A percentile compares a stretch with the other conserved stretches of the same genome.
Evolutionary conservation across 768 basidiomycete species (phyloP).

Genomic region (Obba rivulosa): DNA sequence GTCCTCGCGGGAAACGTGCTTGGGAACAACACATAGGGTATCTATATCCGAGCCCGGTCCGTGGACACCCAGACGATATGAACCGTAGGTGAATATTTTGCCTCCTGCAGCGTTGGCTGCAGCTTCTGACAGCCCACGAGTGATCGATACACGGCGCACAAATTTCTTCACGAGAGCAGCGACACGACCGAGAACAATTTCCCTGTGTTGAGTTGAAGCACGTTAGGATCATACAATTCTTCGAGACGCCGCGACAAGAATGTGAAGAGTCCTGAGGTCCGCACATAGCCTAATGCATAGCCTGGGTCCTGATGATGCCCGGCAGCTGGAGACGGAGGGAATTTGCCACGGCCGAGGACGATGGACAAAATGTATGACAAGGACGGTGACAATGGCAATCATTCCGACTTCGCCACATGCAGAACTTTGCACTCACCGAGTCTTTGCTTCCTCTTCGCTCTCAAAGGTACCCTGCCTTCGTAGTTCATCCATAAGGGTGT

Average conservation of each 20-base stretch:
- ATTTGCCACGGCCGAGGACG: not conserved
- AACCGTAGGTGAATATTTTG: constrained; percentile 99
- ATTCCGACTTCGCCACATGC: not conserved
- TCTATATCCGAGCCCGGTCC: constrained; percentile 96
- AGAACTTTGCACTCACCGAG: constrained; percentile 54
- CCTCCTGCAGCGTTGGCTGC: constrained; percentile 90
- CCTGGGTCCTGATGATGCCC: not conserved
- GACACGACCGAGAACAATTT: constrained; percentile 87
- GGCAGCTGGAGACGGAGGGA: not conserved
- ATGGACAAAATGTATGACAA: too few relatives aligned
- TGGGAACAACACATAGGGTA: constrained; percentile 95
- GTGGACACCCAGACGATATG: constrained; percentile 96
- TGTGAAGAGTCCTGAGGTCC: not conserved
- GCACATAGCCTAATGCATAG: not conserved
- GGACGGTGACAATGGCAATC: too few relatives aligned
- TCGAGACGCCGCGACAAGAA: too few relatives aligned
- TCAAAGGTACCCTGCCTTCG: constrained; percentile 84
- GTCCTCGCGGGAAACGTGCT: constrained; percentile 92
- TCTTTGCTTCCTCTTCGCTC: constrained; percentile 79
- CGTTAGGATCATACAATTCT: constrained; percentile 1
- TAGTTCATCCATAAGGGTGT: constrained; percentile 87
- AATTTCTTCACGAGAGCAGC: constrained; percentile 90
- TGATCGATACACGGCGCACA: constrained; percentile 75
- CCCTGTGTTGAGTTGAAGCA: constrained; percentile 44
- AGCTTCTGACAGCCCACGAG: constrained; percentile 79